These are phyloP conservation scores for Sechiopsis laciniata DNA, from an alignment of 306 rosid species.

Conservation along the genomic window DNA sequence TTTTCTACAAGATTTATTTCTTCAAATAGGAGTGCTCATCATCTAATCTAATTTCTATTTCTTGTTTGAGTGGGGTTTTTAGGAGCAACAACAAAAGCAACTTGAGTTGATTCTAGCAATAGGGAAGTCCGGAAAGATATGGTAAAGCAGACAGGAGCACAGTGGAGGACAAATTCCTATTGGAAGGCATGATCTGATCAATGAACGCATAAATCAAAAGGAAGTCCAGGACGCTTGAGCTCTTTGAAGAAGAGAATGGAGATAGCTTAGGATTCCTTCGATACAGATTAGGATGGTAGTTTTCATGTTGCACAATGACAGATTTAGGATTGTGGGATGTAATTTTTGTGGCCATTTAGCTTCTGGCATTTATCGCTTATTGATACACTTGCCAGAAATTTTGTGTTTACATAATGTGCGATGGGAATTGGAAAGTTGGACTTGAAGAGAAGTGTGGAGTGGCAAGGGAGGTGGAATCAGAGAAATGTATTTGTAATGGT, in stretches of 20 bases:
- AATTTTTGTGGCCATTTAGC: not conserved
- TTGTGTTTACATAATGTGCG: conserved; percentile 4
- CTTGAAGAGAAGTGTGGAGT: not conserved
- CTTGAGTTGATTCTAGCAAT: conserved; percentile 82
- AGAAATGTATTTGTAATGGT: conserved; percentile 3
- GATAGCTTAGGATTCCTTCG: conserved; percentile 3
- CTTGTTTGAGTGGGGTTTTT: conserved; percentile 18
- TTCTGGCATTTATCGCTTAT: not conserved
- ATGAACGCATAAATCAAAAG: conserved; percentile 41
- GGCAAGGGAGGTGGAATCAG: not conserved
- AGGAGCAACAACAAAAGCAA: conserved; percentile 94
- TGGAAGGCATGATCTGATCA: conserved; percentile 29
- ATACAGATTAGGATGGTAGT: not conserved
- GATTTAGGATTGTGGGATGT: not conserved
- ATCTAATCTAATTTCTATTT: conserved; percentile 10
- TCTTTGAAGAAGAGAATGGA: not conserved
- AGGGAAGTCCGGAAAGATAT: conserved; percentile 55
- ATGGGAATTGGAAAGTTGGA: not conserved
- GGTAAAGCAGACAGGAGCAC: conserved; percentile 47
- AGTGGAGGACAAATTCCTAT: conserved; percentile 28
- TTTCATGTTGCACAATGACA: conserved; percentile 6
- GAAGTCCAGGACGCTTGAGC: conserved; percentile 28
- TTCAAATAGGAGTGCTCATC: not conserved
- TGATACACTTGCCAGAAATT: not conserved
- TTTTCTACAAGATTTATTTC: not conserved